These are phyloP conservation scores for Aspergillus egyptiacus DNA, from an alignment of 495 filamentous ascomycete genomes.

Conservation along the genomic window DNA sequence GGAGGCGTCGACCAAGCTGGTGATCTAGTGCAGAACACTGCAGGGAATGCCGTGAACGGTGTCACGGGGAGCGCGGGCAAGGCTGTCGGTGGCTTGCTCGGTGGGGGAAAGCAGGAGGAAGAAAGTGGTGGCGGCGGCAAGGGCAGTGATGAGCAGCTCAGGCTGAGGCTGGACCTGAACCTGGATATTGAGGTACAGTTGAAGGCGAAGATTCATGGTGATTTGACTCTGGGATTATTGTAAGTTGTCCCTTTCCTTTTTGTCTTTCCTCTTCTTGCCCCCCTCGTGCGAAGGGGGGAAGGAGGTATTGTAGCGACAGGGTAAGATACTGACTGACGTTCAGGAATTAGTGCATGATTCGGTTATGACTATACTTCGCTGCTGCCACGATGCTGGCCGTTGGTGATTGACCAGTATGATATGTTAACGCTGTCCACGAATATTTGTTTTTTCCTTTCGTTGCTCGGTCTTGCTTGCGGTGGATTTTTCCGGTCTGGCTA, in stretches of 20 bases:
- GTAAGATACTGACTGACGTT: conserved; percentile 4
- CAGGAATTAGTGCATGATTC: conserved; percentile 9
- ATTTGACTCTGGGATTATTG: conserved; percentile 80
- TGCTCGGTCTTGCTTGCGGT: not conserved
- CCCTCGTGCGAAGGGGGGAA: too few species aligned
- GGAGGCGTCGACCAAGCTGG: conserved; percentile 53
- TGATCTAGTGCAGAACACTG: conserved; percentile 58
- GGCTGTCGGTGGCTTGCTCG: conserved; percentile 47
- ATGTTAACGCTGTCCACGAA: conserved; percentile 7
- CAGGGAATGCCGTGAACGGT: conserved; percentile 53
- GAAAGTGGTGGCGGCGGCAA: conserved; percentile 29
- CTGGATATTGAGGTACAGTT: conserved; percentile 82
- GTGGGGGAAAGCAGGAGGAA: conserved; percentile 36
- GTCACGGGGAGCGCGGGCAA: conserved; percentile 54
- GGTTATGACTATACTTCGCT: not conserved
- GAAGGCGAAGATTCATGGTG: conserved; percentile 86
- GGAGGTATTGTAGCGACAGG: not conserved
- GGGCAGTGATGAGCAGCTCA: conserved; percentile 64
- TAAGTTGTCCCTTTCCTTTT: conserved; percentile 44
- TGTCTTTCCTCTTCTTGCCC: not conserved
- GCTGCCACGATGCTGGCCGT: not conserved
- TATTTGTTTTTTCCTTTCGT: conserved; percentile 1
- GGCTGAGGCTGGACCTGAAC: conserved; percentile 75
- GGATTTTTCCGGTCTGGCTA: not conserved
- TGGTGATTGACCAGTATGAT: not conserved